Evolutionary conservation across 2,329 filamentous ascomycete species (phyloP).

Genomic region (Cladosporium sp.): DNA sequence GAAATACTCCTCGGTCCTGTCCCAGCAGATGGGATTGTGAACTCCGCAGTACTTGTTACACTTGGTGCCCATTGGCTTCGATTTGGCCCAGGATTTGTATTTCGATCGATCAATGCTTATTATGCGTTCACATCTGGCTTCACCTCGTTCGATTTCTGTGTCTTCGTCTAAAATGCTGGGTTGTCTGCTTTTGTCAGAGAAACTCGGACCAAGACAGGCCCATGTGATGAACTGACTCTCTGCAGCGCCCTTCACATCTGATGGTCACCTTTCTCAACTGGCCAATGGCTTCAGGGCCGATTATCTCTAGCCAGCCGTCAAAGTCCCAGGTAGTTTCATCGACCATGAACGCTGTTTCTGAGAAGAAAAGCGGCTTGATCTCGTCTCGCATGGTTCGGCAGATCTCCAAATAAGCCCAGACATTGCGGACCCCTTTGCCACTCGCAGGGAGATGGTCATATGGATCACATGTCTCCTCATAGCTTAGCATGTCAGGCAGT

Average conservation of each 20-base stretch:
- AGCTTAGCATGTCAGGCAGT: background rate
- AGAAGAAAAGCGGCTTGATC: no score
- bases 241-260: background rate
- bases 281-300: no score
- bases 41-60: background rate
- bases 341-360: no score
- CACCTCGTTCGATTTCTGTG: background rate
- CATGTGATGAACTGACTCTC: background rate
- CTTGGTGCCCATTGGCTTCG: background rate
- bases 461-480: no score
- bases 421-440: no score
- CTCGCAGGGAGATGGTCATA: background rate
- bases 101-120: background rate
- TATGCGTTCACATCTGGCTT: background rate
- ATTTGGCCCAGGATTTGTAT: background rate
- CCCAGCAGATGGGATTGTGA: background rate
- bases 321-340: no score
- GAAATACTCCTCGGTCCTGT: background rate
- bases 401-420: no score
- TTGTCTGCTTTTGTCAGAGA: background rate
- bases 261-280: no score
- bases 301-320: no score
- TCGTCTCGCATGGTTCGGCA: no score
- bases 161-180: background rate
- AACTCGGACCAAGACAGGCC: background rate